phyloP scores from a whole-genome alignment of 768 basidiomycete species.

The Porphyrellus cyaneotinctus region DNA sequence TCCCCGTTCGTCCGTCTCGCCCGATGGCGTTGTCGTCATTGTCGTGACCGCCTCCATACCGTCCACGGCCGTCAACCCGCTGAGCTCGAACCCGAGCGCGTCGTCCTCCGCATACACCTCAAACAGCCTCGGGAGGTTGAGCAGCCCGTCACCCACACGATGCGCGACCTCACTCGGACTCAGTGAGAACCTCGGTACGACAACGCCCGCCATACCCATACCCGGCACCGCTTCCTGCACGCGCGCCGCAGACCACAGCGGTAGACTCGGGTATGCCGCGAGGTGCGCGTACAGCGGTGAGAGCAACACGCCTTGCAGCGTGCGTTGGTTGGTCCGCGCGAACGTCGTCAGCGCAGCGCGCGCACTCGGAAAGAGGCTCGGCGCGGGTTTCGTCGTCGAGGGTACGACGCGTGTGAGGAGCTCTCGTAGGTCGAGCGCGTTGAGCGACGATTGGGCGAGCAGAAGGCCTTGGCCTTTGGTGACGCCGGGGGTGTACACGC shows the following conservation, averaged over 20 bases:
- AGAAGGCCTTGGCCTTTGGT: slow-evolving; percentile 67
- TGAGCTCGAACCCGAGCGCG: slow-evolving; percentile 81
- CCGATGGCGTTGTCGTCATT: slow-evolving; percentile 15
- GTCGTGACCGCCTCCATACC: slow-evolving; percentile 28
- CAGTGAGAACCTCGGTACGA: slow-evolving; percentile 88
- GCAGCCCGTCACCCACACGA: slow-evolving; percentile 86
- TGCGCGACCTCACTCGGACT: slow-evolving; percentile 88
- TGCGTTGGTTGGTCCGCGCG: slow-evolving; percentile 68
- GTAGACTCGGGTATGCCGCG: slow-evolving; percentile 58
- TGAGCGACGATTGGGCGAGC: slow-evolving; percentile 81
- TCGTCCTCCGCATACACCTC: slow-evolving; percentile 94
- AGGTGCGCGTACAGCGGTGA: slow-evolving; percentile 78
- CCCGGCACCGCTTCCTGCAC: slow-evolving; percentile 19
- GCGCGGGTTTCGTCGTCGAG: slow-evolving; percentile 16
- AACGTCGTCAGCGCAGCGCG: slow-evolving; percentile 57
- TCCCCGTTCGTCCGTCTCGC: background rate
- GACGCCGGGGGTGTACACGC: slow-evolving; percentile 52
- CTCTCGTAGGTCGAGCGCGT: slow-evolving; percentile 63
- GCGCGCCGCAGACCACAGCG: slow-evolving; percentile 59
- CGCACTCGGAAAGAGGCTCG: slow-evolving; percentile 48
- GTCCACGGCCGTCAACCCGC: slow-evolving; percentile 72
- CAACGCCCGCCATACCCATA: slow-evolving; percentile 40
- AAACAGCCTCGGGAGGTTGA: slow-evolving; percentile 90
- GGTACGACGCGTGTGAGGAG: slow-evolving; percentile 31
- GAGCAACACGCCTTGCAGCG: slow-evolving; percentile 79